Evolutionary conservation across 768 basidiomycete species (phyloP).

Genomic region (Neoboletus brunneissimus): DNA sequence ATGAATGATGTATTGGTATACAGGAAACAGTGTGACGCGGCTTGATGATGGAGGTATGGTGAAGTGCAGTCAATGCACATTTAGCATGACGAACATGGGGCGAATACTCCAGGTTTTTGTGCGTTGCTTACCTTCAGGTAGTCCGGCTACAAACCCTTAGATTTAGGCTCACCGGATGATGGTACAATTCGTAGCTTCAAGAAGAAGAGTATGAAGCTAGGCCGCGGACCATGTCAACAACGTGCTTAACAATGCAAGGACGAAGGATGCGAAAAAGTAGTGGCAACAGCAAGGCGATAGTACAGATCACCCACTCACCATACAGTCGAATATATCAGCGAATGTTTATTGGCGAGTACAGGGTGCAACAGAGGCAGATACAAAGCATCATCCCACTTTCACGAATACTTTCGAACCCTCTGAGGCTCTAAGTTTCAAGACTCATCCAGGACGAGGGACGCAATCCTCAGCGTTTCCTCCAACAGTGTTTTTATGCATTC

Average conservation of each 20-base stretch:
- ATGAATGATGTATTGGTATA: too few relatives aligned
- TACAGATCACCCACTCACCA: background rate
- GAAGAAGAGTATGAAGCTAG: background rate
- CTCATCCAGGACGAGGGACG: conserved; percentile 7
- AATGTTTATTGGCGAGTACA: background rate
- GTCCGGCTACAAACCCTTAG: background rate
- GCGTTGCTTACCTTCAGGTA: background rate
- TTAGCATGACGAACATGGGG: background rate
- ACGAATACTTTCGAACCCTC: too few relatives aligned
- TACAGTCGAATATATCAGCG: background rate
- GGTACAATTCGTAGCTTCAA: background rate
- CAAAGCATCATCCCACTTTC: background rate
- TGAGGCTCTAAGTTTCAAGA: background rate
- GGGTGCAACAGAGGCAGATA: background rate
- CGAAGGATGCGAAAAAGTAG: background rate
- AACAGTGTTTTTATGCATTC: conserved; percentile 13
- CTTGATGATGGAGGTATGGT: too few relatives aligned
- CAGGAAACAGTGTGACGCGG: too few relatives aligned
- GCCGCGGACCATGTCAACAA: too few relatives aligned
- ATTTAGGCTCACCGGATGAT: background rate
- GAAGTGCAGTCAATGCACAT: too few relatives aligned
- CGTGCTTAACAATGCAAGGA: too few relatives aligned
- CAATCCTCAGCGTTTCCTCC: conserved; percentile 18
- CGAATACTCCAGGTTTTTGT: background rate
- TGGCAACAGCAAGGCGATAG: background rate